Evolutionary conservation across 164 flowering plant species (phyloP).

Genomic region (Nymphaea colorata): DNA sequence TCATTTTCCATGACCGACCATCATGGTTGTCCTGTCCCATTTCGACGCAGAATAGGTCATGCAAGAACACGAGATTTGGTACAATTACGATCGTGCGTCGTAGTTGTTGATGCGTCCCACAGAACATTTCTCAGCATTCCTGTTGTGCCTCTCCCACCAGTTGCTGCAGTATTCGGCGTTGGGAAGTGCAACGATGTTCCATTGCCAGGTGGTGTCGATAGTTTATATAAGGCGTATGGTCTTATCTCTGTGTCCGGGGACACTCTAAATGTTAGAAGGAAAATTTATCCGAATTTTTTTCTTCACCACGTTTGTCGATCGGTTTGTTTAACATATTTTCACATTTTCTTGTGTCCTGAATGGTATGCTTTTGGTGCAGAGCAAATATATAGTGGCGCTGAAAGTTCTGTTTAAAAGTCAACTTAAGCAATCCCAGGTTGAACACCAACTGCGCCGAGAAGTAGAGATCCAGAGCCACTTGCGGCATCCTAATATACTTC

Average conservation of each 20-base stretch:
- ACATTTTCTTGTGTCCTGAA: no score
- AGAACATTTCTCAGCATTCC: neutral
- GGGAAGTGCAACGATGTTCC: no score
- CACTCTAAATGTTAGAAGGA: no score
- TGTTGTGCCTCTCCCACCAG: neutral
- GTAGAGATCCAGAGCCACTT: conserved; percentile 96
- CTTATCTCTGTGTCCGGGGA: no score
- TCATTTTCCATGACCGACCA: neutral
- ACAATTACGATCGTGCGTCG: neutral
- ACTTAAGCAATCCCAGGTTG: conserved; percentile 89
- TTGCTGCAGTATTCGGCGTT: no score
- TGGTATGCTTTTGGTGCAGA: conserved; percentile 29
- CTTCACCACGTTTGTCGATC: no score
- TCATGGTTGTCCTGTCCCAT: neutral
- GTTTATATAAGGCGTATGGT: no score
- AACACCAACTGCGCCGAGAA: conserved; percentile 93
- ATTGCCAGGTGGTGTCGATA: no score
- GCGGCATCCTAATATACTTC: conserved; percentile 73
- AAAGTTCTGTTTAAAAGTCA: conserved; percentile 96
- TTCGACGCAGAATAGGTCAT: neutral
- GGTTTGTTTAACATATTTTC: no score
- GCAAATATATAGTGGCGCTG: conserved; percentile 86
- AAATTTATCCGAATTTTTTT: no score
- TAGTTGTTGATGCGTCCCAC: neutral
- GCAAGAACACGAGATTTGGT: neutral